These are phyloP conservation scores for Plantago ovata DNA, from an alignment of 257 asterid species.

Conservation along the genomic window DNA sequence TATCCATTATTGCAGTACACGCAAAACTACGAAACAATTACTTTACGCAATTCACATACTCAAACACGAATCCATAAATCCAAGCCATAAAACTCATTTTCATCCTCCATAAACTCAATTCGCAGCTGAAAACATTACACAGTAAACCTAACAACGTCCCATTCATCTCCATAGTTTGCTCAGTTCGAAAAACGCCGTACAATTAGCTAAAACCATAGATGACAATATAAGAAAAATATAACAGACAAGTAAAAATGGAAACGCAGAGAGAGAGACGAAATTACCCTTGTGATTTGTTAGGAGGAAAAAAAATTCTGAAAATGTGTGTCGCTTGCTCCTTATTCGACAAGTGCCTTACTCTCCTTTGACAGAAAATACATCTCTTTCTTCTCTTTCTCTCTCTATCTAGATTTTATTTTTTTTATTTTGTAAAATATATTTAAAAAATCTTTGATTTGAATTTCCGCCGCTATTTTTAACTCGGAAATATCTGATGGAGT, in stretches of 20 bases:
- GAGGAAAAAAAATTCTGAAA: slow-evolving; percentile 24
- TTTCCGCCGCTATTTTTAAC: no score
- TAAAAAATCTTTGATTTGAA: no score
- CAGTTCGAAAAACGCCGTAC: not conserved
- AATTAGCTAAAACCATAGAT: not conserved
- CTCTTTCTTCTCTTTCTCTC: not conserved
- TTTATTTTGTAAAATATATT: no score
- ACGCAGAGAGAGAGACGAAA: slow-evolving; percentile 8
- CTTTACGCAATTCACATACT: slow-evolving; percentile 11
- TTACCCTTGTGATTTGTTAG: slow-evolving; percentile 35
- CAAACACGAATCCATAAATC: slow-evolving; percentile 11
- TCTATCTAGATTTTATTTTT: slow-evolving; percentile 14
- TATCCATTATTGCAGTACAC: not conserved
- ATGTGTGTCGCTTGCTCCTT: slow-evolving; percentile 74
- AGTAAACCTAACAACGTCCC: not conserved
- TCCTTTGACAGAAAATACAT: slow-evolving; percentile 25
- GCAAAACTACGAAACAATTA: not conserved
- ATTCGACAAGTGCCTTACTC: slow-evolving; percentile 81
- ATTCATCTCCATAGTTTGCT: not conserved
- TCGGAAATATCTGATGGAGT: not conserved
- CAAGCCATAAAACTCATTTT: slow-evolving; percentile 15
- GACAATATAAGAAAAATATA: not conserved
- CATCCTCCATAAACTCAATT: slow-evolving; percentile 30
- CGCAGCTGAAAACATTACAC: not conserved
- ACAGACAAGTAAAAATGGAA: not conserved